Evolutionary conservation across 116 monocot species (phyloP), one percentile per base, ranked within the genome.

Genomic region (Dioscorea cayenensis): DNA sequence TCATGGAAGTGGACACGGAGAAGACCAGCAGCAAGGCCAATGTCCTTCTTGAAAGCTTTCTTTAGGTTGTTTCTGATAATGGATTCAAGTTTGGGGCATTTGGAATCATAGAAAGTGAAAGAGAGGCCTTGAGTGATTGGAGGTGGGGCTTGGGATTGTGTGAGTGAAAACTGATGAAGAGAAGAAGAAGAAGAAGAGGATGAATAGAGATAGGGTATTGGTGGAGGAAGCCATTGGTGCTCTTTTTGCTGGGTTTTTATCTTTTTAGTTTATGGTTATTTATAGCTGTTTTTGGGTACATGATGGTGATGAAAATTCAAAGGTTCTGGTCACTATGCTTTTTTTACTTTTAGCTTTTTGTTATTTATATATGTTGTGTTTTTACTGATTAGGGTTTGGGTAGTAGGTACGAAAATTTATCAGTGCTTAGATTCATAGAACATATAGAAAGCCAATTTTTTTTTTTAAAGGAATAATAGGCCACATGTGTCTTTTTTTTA

Each of bases 1-100:
- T 78, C 76, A 28, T 82, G 83, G 78, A 83, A 81, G 50, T 80
- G 84, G 72, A 80, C 35, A 50, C 77, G 77, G 65, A 80, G 74
- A 14, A 84, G 80, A 14, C 73, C 84, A 29, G 84, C 73, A 61
- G 80, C 77, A 22, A 84, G 65, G 80, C 77, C 77, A 48, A 71
- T 58, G 74, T 86, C 60, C 14, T 51, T 74, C 22, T 69, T 13
- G 60, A 86, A 58, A 37, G 73, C 70, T 3, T 50, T 23, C 71
- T 43, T 20, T 14, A 86, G 73, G 62, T 73, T 50, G 13, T 11
- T 0, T 38, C 74, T 63, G 18, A 82, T 74, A 20, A 79, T 74
- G 74, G 59, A 20, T 77, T 79, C 82, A 7, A 74, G 38, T 3
- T 77, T 52, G 5, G 86, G 82, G 64, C 86, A 86, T 19, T 6